Percentiles rank a stretch among this genome's conserved stretches.
These are phyloP conservation scores for Smithsoniella earleae DNA, from an alignment of 163 green algal genomes.

Conservation along the genomic window DNA sequence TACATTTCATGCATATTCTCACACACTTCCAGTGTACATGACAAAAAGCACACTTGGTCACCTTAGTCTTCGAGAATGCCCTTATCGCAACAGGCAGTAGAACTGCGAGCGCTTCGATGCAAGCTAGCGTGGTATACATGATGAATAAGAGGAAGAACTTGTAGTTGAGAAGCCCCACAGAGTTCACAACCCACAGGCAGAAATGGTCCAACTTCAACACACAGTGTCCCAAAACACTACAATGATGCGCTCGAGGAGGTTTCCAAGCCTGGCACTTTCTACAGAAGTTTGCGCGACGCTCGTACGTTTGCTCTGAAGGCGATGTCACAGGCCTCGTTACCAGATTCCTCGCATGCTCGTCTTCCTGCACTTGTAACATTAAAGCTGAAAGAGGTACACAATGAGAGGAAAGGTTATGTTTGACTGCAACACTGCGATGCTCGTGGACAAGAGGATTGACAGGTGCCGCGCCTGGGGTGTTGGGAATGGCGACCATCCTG, in stretches of 20 bases:
- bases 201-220: conserved; percentile 62
- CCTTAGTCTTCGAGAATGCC: neutral
- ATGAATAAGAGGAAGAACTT: conserved; percentile 74
- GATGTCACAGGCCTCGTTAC: neutral
- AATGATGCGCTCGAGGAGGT: conserved; percentile 72
- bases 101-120: conserved; percentile 31
- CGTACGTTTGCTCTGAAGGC: neutral
- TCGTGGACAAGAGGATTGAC: neutral
- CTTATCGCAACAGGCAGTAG: conserved; percentile 32
- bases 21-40: neutral
- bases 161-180: conserved; percentile 83
- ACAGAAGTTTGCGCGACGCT: conserved; percentile 5
- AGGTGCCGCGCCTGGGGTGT: conserved; percentile 47
- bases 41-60: neutral
- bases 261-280: conserved; percentile 59
- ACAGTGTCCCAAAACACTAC: conserved; percentile 49
- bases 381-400: neutral
- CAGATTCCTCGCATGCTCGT: neutral
- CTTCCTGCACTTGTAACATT: neutral
- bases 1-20: neutral
- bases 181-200: conserved; percentile 80
- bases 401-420: neutral
- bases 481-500: conserved; percentile 67
- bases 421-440: neutral
- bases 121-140: conserved; percentile 41